Conservation (phyloP, 2,329 filamentous ascomycete species). For the Xylogone sp. region DNA sequence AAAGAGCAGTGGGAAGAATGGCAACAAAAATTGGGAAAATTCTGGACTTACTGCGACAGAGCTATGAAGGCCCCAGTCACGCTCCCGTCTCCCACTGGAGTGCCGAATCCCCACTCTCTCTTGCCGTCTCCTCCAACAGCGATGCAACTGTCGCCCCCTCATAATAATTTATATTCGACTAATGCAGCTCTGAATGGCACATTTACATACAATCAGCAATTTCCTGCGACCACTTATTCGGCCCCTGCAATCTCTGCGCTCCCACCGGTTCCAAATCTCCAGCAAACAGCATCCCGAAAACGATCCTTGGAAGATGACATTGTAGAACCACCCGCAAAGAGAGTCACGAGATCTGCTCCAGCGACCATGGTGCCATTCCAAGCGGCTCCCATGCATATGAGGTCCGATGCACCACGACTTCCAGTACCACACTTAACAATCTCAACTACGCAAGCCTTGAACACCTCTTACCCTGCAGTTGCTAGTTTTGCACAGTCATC, state of each 20-base stretch:
- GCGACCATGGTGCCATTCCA: slow-evolving; percentile 3
- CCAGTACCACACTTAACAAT: slow-evolving; percentile 67
- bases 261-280: slow-evolving; percentile 34
- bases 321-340: slow-evolving; percentile 54
- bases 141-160: slow-evolving; percentile 43
- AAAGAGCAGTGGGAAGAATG: slow-evolving; percentile 83
- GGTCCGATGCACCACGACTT: slow-evolving; percentile 47
- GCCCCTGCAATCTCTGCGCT: slow-evolving; percentile 24
- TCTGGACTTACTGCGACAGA: slow-evolving; percentile 60
- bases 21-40: slow-evolving; percentile 78
- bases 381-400: slow-evolving; percentile 11
- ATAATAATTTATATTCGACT: not conserved
- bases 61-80: slow-evolving; percentile 21
- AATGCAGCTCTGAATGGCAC: not conserved
- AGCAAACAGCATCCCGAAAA: slow-evolving; percentile 42
- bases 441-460: slow-evolving; percentile 25
- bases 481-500: slow-evolving; percentile 19
- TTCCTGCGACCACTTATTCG: slow-evolving; percentile 33
- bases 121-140: slow-evolving; percentile 48
- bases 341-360: slow-evolving; percentile 21
- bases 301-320: slow-evolving; percentile 52
- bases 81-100: slow-evolving; percentile 21
- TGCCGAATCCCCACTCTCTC: slow-evolving; percentile 34
- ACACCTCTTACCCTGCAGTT: slow-evolving; percentile 13
- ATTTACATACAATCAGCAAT: slow-evolving; percentile 23